Evolutionary conservation across 306 rosid species (phyloP).

Genomic region (Citrullus amarus): DNA sequence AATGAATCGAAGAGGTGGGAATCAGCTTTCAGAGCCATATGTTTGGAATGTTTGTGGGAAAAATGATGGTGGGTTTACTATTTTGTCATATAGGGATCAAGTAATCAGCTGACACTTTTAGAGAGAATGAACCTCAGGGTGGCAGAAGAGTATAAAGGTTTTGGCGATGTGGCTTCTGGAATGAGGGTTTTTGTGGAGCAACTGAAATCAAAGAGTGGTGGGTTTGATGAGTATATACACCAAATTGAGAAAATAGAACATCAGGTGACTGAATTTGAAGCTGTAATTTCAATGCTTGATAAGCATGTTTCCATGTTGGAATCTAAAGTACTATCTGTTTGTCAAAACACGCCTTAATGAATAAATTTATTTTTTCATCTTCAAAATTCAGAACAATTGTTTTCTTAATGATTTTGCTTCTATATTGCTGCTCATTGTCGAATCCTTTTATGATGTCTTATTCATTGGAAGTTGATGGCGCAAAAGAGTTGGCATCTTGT

Average conservation of each 20-base stretch:
- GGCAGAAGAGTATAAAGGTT: slow-evolving; percentile 70
- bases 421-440: background rate
- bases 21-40: background rate
- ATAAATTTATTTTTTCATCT: background rate
- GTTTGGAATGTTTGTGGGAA: background rate
- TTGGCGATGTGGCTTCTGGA: slow-evolving; percentile 84
- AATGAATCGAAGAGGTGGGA: background rate
- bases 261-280: slow-evolving; percentile 87
- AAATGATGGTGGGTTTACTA: background rate
- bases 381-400: background rate
- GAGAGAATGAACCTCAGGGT: slow-evolving; percentile 78
- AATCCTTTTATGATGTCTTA: background rate
- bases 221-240: slow-evolving; percentile 54
- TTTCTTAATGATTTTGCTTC: background rate
- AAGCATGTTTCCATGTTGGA: slow-evolving; percentile 51
- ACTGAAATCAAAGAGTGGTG: slow-evolving; percentile 57
- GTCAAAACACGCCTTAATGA: slow-evolving; percentile 21
- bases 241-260: slow-evolving; percentile 70
- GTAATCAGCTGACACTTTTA: slow-evolving; percentile 67
- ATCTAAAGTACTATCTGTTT: slow-evolving; percentile 42
- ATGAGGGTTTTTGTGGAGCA: slow-evolving; percentile 80
- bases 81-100: slow-evolving; percentile 41
- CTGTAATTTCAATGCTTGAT: slow-evolving; percentile 71
- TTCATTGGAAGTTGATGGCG: background rate
- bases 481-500: background rate